Evolutionary conservation across 257 asterid genomes (phyloP).

Genomic region (Solanum chmielewskii): DNA sequence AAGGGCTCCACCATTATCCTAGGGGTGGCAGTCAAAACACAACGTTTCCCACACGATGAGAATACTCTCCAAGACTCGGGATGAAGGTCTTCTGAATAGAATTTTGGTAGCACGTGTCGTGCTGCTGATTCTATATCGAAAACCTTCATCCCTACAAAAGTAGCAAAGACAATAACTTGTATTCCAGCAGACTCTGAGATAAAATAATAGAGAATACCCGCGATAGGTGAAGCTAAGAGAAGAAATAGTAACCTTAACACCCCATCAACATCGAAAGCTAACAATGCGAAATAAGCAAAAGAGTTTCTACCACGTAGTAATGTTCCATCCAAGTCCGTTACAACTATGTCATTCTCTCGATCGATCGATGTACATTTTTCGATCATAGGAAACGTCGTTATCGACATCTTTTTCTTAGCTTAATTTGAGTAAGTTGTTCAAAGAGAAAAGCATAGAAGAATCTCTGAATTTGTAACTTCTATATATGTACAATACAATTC

Average conservation of each 20-base stretch:
- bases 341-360: conserved; percentile 7
- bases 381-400: not conserved
- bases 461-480: not conserved
- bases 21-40: conserved; percentile 20
- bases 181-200: conserved; percentile 14
- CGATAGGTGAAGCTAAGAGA: conserved; percentile 6
- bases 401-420: not conserved
- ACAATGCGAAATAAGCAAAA: conserved; percentile 17
- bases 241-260: conserved; percentile 14
- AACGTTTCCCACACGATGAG: conserved; percentile 12
- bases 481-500: not conserved
- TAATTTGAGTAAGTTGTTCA: not conserved
- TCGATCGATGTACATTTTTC: conserved; percentile 3
- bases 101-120: conserved; percentile 7
- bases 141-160: conserved; percentile 13
- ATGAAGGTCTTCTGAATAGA: conserved; percentile 17
- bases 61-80: conserved; percentile 19
- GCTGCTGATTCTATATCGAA: conserved; percentile 17
- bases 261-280: conserved; percentile 26
- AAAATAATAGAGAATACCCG: not conserved
- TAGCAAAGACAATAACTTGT: conserved; percentile 6
- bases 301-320: conserved; percentile 1
- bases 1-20: conserved; percentile 21
- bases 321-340: conserved; percentile 17
- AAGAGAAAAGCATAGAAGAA: not conserved